Conservation (phyloP, 164 flowering plant genomes). For the Buxus sempervirens region DNA sequence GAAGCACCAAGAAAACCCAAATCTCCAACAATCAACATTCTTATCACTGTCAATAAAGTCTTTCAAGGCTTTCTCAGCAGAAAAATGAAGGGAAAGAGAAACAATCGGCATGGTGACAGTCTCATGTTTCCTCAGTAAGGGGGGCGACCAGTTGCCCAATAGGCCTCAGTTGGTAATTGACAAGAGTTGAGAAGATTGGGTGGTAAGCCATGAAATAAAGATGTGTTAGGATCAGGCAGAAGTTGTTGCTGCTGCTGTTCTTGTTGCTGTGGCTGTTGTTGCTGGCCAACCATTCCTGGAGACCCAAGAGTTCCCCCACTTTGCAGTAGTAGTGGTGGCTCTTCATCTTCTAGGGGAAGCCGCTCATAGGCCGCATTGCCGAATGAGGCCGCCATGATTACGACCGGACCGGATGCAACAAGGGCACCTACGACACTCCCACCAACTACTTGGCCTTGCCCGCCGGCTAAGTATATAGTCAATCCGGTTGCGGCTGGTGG, state of each 20-base stretch:
- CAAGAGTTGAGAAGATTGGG: constrained; percentile 60
- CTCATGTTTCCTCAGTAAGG: constrained; percentile 34
- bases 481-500: constrained; percentile 82
- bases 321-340: constrained; percentile 21
- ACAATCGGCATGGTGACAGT: background rate
- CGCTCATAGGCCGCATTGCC: constrained; percentile 92
- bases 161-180: constrained; percentile 61
- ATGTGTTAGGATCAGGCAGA: constrained; percentile 38
- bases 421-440: constrained; percentile 80
- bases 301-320: constrained; percentile 39
- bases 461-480: constrained; percentile 78
- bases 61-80: background rate
- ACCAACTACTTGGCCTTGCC: constrained; percentile 89
- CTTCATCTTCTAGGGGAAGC: constrained; percentile 78
- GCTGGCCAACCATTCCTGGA: constrained; percentile 35
- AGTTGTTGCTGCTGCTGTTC: constrained; percentile 46
- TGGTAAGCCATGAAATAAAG: constrained; percentile 54
- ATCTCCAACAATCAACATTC: constrained; percentile 11
- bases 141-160: constrained; percentile 59
- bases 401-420: constrained; percentile 77
- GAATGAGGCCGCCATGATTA: constrained; percentile 88
- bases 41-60: background rate
- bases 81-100: background rate
- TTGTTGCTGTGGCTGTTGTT: constrained; percentile 26
- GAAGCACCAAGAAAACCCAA: constrained; percentile 8